phyloP scores from a whole-genome alignment of 2,329 filamentous ascomycete genomes.

The Orbilia quercus region DNA sequence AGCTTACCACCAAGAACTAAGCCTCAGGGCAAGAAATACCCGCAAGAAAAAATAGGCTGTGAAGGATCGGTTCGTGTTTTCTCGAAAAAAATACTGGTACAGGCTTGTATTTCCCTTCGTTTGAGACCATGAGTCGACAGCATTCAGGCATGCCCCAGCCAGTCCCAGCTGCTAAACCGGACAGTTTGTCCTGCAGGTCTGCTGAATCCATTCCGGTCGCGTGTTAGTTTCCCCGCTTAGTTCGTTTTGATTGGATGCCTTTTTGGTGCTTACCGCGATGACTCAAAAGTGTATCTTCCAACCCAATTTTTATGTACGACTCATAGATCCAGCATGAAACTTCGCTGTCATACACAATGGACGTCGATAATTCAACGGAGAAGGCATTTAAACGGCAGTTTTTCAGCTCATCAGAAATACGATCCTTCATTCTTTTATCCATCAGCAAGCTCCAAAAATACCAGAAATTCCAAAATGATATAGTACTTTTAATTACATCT shows the following conservation, averaged over 20 bases:
- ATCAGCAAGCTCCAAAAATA: constrained; percentile 9
- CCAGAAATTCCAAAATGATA: constrained; percentile 21
- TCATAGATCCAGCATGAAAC: constrained; percentile 22
- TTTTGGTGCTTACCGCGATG: constrained; percentile 44
- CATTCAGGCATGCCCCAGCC: constrained; percentile 16
- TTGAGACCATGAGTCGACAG: constrained; percentile 21
- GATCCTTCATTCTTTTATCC: constrained; percentile 28
- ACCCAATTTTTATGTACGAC: constrained; percentile 41
- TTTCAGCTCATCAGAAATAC: constrained; percentile 8
- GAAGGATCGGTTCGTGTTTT: constrained; percentile 33
- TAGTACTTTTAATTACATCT: background rate
- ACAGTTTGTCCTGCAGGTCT: constrained; percentile 19
- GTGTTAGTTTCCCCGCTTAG: constrained; percentile 32
- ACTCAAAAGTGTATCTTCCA: constrained; percentile 48
- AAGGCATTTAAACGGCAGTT: constrained; percentile 30
- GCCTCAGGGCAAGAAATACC: constrained; percentile 8
- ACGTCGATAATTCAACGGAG: constrained; percentile 13
- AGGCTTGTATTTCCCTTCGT: background rate
- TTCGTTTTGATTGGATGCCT: constrained; percentile 30
- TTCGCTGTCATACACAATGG: constrained; percentile 15
- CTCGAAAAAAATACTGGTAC: background rate
- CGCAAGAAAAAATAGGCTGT: background rate
- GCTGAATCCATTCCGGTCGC: constrained; percentile 29
- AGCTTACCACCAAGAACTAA: constrained; percentile 2
- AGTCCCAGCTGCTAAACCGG: constrained; percentile 9